Base-by-base conservation (phyloP, 2,329 filamentous ascomycete genomes). In the Sporothrix humicola region DNA sequence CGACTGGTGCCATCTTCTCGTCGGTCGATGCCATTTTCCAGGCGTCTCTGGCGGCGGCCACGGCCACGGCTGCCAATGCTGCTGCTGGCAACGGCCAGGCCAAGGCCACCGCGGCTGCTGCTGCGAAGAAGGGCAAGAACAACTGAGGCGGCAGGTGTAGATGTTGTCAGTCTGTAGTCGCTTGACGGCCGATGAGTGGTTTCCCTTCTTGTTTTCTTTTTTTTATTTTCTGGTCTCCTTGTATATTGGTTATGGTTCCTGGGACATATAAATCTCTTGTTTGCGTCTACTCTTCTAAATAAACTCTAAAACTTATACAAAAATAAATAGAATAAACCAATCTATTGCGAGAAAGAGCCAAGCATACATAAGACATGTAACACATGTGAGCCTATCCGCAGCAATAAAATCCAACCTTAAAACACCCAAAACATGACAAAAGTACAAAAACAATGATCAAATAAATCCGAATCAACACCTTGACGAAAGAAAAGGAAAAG, bases 1-100 rank as follows among this genome's bases (percentile, higher is more conserved):
- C 75, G 9, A 73, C 72, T 1, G 75, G 75, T n/a, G 75, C 75
- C 66, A 72, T 76, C 42, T 76, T 76, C 37, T 37, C 72, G 7
- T 76, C 75, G 0, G 66, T 76, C 44, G 70, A 75, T 61, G 75
- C 75, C 26, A 13, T 58, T 17, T 76, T 76, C 72, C 65, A 73
- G 50, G 73, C 74, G 1, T 73, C 31, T 37, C 31, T 37, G 31
- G 4, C 31, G 31, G 31, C 71, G 10, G 73, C 61, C 42, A 71
- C 71, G 10, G 69, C 72, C 9, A 66, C 63, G 10, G 68, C 69
- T 2, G 59, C 75, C 2, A 48, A 70, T 15, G 69, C 61, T 20
- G 23, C 52, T 56, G 52, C 52, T 7, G 31, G 31, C 31, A 37
- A 37, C 31, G 31, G 31, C 31, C 5, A 17, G 10, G 52, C 52